These are phyloP conservation scores for Cladosporium colombiae DNA, from an alignment of 2,329 filamentous ascomycete genomes.

Conservation along the genomic window DNA sequence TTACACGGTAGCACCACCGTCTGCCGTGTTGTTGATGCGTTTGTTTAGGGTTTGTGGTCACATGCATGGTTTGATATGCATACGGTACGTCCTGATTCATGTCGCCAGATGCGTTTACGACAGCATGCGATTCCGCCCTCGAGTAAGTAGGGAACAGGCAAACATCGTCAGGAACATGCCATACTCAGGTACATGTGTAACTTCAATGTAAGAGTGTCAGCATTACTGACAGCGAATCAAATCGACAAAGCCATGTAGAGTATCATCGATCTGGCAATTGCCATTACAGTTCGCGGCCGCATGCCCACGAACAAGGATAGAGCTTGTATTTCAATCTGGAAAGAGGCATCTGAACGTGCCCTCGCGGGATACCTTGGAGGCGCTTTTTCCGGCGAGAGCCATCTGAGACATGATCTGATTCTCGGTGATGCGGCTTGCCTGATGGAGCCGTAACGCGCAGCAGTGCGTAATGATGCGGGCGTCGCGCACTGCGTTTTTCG, in stretches of 20 bases:
- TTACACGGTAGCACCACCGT: neutral
- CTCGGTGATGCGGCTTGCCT: neutral
- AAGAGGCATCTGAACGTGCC: neutral
- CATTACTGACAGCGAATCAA: neutral
- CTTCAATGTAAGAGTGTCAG: neutral
- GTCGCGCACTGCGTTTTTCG: neutral
- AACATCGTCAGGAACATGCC: neutral
- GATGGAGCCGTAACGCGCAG: conserved; percentile 2
- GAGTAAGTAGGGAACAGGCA: neutral
- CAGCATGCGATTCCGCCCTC: neutral
- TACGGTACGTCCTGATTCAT: neutral
- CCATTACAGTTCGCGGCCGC: conserved; percentile 2
- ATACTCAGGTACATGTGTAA: neutral
- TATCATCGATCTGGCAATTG: conserved; percentile 7
- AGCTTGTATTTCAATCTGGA: neutral
- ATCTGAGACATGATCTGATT: conserved; percentile 3
- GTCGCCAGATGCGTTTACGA: neutral
- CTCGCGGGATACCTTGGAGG: neutral
- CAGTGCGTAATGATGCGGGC: neutral
- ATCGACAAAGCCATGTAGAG: neutral
- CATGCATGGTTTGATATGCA: neutral
- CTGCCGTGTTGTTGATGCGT: neutral
- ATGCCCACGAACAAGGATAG: neutral
- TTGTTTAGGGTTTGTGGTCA: neutral
- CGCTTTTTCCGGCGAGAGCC: neutral